Percentiles rank a stretch among this genome's conserved stretches.
These are phyloP conservation scores for Aureobasidium sp. DNA, from an alignment of 2,329 filamentous ascomycete species.

Conservation along the genomic window DNA sequence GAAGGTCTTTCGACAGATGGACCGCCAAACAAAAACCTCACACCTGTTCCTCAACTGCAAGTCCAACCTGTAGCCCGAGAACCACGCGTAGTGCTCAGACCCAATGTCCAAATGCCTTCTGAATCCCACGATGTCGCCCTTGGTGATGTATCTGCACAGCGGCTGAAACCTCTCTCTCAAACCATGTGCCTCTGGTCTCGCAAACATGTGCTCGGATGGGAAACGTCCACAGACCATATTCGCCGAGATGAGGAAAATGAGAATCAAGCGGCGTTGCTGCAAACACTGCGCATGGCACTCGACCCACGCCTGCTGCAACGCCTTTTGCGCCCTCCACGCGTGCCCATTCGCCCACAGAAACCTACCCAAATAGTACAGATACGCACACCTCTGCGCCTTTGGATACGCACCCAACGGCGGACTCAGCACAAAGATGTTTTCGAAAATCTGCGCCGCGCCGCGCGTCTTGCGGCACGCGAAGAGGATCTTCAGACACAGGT, in stretches of 20 bases:
- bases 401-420: constrained; percentile 76
- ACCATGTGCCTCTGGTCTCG: constrained; percentile 58
- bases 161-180: constrained; percentile 61
- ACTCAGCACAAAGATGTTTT: constrained; percentile 74
- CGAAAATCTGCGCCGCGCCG: constrained; percentile 79
- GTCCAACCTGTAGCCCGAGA: constrained; percentile 65
- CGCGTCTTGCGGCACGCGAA: constrained; percentile 81
- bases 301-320: constrained; percentile 69
- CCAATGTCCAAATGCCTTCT: constrained; percentile 54
- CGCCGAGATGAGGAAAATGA: constrained; percentile 72
- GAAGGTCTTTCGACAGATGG: constrained; percentile 68
- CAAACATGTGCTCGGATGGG: constrained; percentile 57
- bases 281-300: constrained; percentile 52
- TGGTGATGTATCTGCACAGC: constrained; percentile 61
- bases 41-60: constrained; percentile 68
- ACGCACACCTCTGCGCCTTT: constrained; percentile 79
- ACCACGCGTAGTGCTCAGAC: constrained; percentile 56
- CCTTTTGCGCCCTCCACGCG: constrained; percentile 66
- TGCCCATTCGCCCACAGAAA: constrained; percentile 82
- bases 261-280: constrained; percentile 67
- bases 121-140: constrained; percentile 67
- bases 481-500: constrained; percentile 78
- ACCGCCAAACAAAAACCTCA: constrained; percentile 76
- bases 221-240: constrained; percentile 82
- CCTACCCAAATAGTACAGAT: constrained; percentile 86